Conservation (phyloP, 1,139 yeast genomes). For the Suhomyces bolitotheri region DNA sequence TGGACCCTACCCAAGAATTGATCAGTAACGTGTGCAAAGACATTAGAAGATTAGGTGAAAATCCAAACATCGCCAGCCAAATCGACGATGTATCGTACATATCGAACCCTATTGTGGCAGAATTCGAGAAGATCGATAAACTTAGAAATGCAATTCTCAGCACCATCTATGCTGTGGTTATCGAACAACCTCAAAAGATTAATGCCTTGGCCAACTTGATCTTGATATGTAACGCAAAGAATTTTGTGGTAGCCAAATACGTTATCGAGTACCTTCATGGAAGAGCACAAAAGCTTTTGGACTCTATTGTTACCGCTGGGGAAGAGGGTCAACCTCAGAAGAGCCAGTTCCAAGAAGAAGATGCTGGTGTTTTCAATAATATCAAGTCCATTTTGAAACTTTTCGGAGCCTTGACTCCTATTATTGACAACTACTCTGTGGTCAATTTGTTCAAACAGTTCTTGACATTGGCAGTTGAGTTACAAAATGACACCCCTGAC, state of each 20-base stretch:
- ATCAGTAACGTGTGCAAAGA: constrained; percentile 51
- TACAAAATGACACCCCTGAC: constrained; percentile 43
- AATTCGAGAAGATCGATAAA: constrained; percentile 64
- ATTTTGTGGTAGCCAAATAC: constrained; percentile 66
- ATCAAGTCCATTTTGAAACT: constrained; percentile 72
- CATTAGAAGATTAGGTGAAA: constrained; percentile 67
- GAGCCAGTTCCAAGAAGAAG: constrained; percentile 20
- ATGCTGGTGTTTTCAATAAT: constrained; percentile 71
- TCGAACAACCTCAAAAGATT: constrained; percentile 91
- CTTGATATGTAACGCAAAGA: constrained; percentile 65
- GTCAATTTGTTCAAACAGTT: constrained; percentile 54
- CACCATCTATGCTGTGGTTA: constrained; percentile 66
- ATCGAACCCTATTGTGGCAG: constrained; percentile 66
- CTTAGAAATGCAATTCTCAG: constrained; percentile 60
- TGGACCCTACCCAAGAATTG: constrained; percentile 45
- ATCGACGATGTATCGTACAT: constrained; percentile 68
- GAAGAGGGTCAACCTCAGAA: constrained; percentile 4
- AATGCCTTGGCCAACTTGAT: constrained; percentile 70
- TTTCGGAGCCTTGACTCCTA: constrained; percentile 63
- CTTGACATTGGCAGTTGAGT: constrained; percentile 54
- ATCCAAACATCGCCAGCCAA: constrained; percentile 50
- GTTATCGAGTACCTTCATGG: constrained; percentile 70
- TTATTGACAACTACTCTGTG: constrained; percentile 55
- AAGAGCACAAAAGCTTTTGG: constrained; percentile 57
- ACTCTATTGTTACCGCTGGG: constrained; percentile 16